phyloP scores from a whole-genome alignment of 1,284 basidiomycete species.

The Austroboletus rostrupii region DNA sequence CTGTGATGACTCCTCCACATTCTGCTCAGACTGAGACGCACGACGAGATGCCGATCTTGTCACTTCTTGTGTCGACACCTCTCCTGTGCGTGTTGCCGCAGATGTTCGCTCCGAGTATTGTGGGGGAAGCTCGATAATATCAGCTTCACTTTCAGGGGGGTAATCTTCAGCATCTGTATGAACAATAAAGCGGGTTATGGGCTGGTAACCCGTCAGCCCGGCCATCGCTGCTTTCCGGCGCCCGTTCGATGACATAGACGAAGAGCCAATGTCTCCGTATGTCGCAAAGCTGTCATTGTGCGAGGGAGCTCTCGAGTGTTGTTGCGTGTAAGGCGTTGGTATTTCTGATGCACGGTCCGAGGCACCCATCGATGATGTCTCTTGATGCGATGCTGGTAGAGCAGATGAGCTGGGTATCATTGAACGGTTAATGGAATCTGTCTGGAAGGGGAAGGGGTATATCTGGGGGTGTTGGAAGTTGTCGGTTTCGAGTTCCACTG shows the following conservation, averaged over 20 bases:
- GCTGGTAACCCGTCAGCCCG: slow-evolving; percentile 37
- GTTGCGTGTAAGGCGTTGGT: slow-evolving; percentile 22
- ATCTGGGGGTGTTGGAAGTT: slow-evolving; percentile 21
- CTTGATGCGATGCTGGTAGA: slow-evolving; percentile 3
- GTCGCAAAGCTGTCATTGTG: slow-evolving; percentile 19
- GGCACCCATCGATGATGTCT: slow-evolving; percentile 5
- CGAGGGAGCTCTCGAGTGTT: slow-evolving; percentile 21
- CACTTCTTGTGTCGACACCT: slow-evolving; percentile 13
- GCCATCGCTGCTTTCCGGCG: slow-evolving; percentile 52
- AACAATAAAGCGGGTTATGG: slow-evolving; percentile 55
- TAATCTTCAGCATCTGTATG: slow-evolving; percentile 68
- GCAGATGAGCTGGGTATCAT: slow-evolving; percentile 2
- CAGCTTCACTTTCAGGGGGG: slow-evolving; percentile 44
- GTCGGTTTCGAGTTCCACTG: slow-evolving; percentile 30
- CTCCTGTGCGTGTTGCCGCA: slow-evolving; percentile 2
- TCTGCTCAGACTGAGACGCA: slow-evolving; percentile 14
- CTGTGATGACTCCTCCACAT: slow-evolving; percentile 1
- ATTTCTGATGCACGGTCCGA: slow-evolving; percentile 7
- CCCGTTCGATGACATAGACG: slow-evolving; percentile 36
- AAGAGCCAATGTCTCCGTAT: slow-evolving; percentile 18
- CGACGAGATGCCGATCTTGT: slow-evolving; percentile 7
- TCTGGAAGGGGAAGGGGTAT: slow-evolving; percentile 30
- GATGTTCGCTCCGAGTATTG: slow-evolving; percentile 57
- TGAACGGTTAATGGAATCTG: slow-evolving; percentile 16
- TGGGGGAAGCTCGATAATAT: slow-evolving; percentile 70